A percentile compares a stretch with the other conserved stretches of the same genome.
These are phyloP conservation scores for Sporothrix variecibatus DNA, from an alignment of 2,329 filamentous ascomycete genomes.

Conservation along the genomic window DNA sequence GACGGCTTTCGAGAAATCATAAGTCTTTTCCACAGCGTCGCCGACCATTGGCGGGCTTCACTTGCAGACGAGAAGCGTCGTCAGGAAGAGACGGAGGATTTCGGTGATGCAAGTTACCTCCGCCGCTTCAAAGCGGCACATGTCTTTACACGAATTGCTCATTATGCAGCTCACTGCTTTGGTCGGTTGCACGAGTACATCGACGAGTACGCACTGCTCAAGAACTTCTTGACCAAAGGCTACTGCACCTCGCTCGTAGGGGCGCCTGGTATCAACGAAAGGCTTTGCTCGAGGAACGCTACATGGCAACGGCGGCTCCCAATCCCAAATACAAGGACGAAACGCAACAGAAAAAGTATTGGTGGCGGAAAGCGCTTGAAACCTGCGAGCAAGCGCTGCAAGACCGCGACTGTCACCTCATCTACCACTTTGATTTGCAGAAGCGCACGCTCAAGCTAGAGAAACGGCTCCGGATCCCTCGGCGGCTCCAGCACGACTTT, in stretches of 20 bases:
- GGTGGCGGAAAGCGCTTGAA: slow-evolving; percentile 71
- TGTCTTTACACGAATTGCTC: slow-evolving; percentile 89
- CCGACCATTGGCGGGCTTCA: slow-evolving; percentile 77
- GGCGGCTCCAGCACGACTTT: slow-evolving; percentile 89
- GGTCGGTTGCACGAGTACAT: slow-evolving; percentile 79
- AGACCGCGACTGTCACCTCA: slow-evolving; percentile 85
- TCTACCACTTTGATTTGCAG: slow-evolving; percentile 92
- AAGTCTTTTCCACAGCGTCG: slow-evolving; percentile 70
- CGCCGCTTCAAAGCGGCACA: slow-evolving; percentile 88
- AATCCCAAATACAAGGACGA: slow-evolving; percentile 41
- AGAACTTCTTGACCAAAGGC: slow-evolving; percentile 74
- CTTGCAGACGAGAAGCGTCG: slow-evolving; percentile 74
- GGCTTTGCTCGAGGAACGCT: slow-evolving; percentile 91
- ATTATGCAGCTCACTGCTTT: slow-evolving; percentile 79
- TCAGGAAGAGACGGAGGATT: slow-evolving; percentile 75
- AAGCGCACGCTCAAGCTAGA: slow-evolving; percentile 93
- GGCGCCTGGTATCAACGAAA: slow-evolving; percentile 96
- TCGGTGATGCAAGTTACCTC: slow-evolving; percentile 84
- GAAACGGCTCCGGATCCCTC: slow-evolving; percentile 76
- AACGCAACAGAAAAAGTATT: slow-evolving; percentile 72
- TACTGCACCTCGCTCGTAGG: slow-evolving; percentile 83
- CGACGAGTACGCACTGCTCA: slow-evolving; percentile 73
- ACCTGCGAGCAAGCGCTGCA: slow-evolving; percentile 88
- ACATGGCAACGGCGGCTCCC: slow-evolving; percentile 69
- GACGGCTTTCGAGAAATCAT: slow-evolving; percentile 68